Conservation (phyloP, 768 basidiomycete species). For the Neoboletus brunneissimus region DNA sequence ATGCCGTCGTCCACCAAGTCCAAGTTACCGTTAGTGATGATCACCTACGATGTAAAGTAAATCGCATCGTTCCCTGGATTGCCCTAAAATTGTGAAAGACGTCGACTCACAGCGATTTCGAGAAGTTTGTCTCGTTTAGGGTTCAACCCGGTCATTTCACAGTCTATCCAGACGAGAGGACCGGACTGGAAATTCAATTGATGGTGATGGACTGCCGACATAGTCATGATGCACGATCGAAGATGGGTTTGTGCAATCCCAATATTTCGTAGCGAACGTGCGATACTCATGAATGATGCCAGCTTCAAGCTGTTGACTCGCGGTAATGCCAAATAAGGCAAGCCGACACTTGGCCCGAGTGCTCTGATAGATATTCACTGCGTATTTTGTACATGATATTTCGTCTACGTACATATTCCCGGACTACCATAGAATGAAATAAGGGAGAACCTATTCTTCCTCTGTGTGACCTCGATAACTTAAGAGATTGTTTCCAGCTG, state of each 20-base stretch:
- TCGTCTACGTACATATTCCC: too few species aligned
- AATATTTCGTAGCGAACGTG: not conserved
- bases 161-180: constrained; percentile 65
- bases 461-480: too few species aligned
- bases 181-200: constrained; percentile 10
- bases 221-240: constrained; percentile 4
- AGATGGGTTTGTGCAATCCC: not conserved
- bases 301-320: too few species aligned
- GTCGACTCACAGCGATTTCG: constrained; percentile 61
- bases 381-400: too few species aligned
- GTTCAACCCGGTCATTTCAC: constrained; percentile 83
- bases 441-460: too few species aligned
- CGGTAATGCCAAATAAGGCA: too few species aligned
- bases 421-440: too few species aligned
- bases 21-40: constrained; percentile 86
- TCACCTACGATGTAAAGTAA: constrained; percentile 47
- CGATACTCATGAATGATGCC: too few species aligned
- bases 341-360: too few species aligned
- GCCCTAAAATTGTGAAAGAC: not conserved
- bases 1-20: constrained; percentile 79
- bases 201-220: not conserved
- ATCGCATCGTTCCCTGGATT: not conserved
- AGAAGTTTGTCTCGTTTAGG: constrained; percentile 31
- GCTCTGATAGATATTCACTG: too few species aligned
- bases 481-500: too few species aligned